Percentiles rank a stretch among this genome's conserved stretches.
Conservation (phyloP, 1,284 basidiomycete genomes). For the Vanrija sp. region DNA sequence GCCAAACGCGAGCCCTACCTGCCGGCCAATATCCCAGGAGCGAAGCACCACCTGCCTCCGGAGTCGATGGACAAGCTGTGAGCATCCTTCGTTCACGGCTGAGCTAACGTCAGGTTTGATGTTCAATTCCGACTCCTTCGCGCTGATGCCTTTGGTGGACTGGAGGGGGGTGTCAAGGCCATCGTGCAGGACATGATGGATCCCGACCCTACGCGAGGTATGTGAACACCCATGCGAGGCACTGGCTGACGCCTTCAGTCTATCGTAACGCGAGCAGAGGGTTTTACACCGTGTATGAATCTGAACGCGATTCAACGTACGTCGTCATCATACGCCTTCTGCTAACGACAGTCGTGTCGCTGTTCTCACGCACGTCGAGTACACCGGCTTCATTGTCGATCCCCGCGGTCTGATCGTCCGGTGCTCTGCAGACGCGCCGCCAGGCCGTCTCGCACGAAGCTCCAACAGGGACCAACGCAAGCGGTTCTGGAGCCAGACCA, state of each 20-base stretch:
- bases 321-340: not conserved
- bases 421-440: conserved; percentile 52
- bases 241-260: no score
- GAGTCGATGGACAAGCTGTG: conserved; percentile 1
- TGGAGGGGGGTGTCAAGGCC: conserved; percentile 53
- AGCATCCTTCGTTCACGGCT: no score
- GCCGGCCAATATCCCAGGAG: conserved; percentile 57
- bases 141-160: conserved; percentile 56
- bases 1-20: conserved; percentile 54
- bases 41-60: conserved; percentile 54
- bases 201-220: no score
- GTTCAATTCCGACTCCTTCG: conserved; percentile 66
- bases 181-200: conserved; percentile 51
- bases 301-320: not conserved
- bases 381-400: conserved; percentile 52
- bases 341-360: conserved; percentile 53
- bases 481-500: conserved; percentile 57
- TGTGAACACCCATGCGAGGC: no score
- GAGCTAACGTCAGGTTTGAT: conserved; percentile 53
- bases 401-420: conserved; percentile 52
- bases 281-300: no score
- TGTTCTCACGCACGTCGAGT: conserved; percentile 56
- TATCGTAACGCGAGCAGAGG: no score
- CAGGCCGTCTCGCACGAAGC: conserved; percentile 42
- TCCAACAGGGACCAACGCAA: conserved; percentile 24